Percentiles rank a stretch among this genome's conserved stretches.
Evolutionary conservation across 2,329 filamentous ascomycete genomes (phyloP).

Genomic region (Claviceps monticola): DNA sequence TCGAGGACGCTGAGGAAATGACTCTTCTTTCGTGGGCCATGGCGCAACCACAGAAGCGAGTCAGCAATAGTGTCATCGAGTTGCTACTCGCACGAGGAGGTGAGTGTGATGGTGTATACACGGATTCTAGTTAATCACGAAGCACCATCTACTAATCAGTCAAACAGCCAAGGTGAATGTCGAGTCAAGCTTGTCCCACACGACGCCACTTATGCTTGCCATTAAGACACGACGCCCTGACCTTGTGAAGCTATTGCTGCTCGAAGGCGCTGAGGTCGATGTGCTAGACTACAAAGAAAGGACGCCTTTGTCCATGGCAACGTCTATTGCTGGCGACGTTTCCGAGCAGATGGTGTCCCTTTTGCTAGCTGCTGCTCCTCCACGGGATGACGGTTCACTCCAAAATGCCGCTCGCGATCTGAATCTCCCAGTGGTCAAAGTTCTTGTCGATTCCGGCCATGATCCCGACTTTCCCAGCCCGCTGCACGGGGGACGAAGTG

Average conservation of each 20-base stretch:
- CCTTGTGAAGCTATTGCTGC: conserved; percentile 40
- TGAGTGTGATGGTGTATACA: conserved; percentile 12
- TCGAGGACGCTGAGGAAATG: conserved; percentile 38
- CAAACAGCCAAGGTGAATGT: conserved; percentile 41
- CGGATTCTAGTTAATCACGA: neutral
- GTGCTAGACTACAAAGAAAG: conserved; percentile 40
- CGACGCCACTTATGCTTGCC: conserved; percentile 46
- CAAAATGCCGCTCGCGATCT: conserved; percentile 50
- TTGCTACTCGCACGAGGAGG: conserved; percentile 35
- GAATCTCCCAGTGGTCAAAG: conserved; percentile 39
- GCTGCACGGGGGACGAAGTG: conserved; percentile 47
- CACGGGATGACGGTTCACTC: conserved; percentile 50
- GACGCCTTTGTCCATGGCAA: conserved; percentile 47
- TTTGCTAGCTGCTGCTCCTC: conserved; percentile 40
- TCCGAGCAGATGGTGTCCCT: conserved; percentile 39
- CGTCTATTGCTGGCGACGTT: conserved; percentile 37
- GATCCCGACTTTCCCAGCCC: conserved; percentile 51
- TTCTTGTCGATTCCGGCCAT: conserved; percentile 45
- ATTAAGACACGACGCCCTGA: conserved; percentile 42
- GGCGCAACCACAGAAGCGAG: conserved; percentile 46
- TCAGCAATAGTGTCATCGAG: conserved; percentile 44
- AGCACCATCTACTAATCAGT: conserved; percentile 1
- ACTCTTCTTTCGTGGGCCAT: conserved; percentile 48
- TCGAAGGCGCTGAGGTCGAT: conserved; percentile 46
- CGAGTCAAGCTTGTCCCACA: conserved; percentile 35